These are phyloP conservation scores for Davidsoniella virescens DNA, from an alignment of 2,329 filamentous ascomycete genomes.

Conservation along the genomic window DNA sequence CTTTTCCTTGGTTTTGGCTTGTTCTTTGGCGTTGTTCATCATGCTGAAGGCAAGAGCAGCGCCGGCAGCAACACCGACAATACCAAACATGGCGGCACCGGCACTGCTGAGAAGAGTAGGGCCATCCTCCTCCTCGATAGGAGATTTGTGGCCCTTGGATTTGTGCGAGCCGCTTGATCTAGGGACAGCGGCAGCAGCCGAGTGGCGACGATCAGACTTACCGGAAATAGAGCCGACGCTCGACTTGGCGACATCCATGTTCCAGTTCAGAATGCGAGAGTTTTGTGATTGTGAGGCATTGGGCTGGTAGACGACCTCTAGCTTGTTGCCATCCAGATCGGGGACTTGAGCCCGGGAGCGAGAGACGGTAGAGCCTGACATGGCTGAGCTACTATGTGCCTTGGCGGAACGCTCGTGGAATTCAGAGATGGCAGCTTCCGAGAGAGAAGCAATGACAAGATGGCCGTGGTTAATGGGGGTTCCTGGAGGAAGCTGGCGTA, in stretches of 20 bases:
- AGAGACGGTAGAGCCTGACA: background rate
- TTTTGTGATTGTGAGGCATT: slow-evolving; percentile 19
- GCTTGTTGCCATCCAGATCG: slow-evolving; percentile 70
- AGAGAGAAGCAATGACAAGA: slow-evolving; percentile 1
- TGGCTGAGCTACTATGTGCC: background rate
- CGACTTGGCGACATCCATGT: slow-evolving; percentile 26
- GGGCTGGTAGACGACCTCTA: slow-evolving; percentile 54
- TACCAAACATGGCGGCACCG: slow-evolving; percentile 10
- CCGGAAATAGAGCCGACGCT: slow-evolving; percentile 3
- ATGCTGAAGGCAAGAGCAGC: slow-evolving; percentile 12
- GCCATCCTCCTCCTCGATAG: slow-evolving; percentile 5
- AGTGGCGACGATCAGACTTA: background rate
- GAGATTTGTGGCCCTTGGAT: background rate
- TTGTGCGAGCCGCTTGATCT: slow-evolving; percentile 1
- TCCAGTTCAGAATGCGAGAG: slow-evolving; percentile 33
- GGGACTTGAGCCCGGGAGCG: slow-evolving; percentile 38
- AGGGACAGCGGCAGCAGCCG: slow-evolving; percentile 1
- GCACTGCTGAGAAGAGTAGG: slow-evolving; percentile 8
- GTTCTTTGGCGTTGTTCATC: slow-evolving; percentile 9
- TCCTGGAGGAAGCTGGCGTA: background rate
- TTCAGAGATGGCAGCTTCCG: slow-evolving; percentile 3
- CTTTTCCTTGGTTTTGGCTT: background rate
- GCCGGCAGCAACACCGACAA: slow-evolving; percentile 13
- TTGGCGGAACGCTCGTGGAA: slow-evolving; percentile 1
- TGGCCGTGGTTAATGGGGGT: slow-evolving; percentile 5